Conservation (phyloP, 306 rosid genomes). For the Vachellia collinsii region DNA sequence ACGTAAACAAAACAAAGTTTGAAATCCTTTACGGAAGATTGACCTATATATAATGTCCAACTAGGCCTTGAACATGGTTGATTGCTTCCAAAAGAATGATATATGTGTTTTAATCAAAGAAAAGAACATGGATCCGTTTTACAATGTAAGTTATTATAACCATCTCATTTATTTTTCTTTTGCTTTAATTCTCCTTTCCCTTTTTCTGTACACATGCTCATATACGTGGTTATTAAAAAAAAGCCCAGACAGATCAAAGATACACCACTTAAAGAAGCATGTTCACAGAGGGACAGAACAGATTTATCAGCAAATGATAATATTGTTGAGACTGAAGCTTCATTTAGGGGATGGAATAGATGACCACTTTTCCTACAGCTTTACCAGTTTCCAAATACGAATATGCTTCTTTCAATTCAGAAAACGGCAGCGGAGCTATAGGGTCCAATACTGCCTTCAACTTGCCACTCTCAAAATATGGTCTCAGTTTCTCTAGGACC, state of each 20-base stretch:
- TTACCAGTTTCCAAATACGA: slow-evolving; percentile 24
- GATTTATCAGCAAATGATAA: not conserved
- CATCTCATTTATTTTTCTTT: too few relatives aligned
- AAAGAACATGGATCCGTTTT: too few relatives aligned
- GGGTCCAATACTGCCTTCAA: slow-evolving; percentile 76
- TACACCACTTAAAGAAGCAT: not conserved
- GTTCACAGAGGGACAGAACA: not conserved
- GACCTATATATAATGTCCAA: too few relatives aligned
- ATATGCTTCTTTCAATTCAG: slow-evolving; percentile 33
- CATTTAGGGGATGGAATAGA: slow-evolving; percentile 59
- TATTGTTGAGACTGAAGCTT: not conserved
- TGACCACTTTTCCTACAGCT: slow-evolving; percentile 65
- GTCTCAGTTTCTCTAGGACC: slow-evolving; percentile 57
- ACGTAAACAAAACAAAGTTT: too few relatives aligned
- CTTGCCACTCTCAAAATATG: slow-evolving; percentile 71
- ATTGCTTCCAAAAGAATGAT: too few relatives aligned
- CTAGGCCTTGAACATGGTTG: too few relatives aligned
- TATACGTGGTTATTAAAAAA: too few relatives aligned
- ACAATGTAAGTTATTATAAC: too few relatives aligned
- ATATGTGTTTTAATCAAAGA: too few relatives aligned
- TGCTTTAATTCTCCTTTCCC: too few relatives aligned
- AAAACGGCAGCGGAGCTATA: slow-evolving; percentile 64
- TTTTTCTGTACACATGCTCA: too few relatives aligned
- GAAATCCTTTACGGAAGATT: too few relatives aligned
- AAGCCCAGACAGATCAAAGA: not conserved